A percentile compares a stretch with the other conserved stretches of the same genome.
Conservation (phyloP, 2,329 filamentous ascomycete genomes). For the Paraphaeosphaeria sporulosa region DNA sequence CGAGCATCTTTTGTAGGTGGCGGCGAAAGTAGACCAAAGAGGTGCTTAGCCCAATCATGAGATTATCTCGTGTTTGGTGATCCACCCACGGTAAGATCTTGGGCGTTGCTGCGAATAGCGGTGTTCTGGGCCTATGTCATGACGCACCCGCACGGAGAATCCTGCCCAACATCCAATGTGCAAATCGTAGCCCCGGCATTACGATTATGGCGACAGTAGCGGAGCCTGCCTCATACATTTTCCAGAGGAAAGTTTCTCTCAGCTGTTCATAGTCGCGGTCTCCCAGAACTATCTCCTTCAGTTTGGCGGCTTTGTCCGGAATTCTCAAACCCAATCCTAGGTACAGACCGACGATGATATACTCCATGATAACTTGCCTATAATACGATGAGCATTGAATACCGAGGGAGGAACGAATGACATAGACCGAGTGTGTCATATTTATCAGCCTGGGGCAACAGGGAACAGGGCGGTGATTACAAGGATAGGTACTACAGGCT, state of each 20-base stretch:
- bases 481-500: not conserved
- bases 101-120: not conserved
- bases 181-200: constrained; percentile 41
- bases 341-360: constrained; percentile 43
- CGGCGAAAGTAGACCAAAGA: too few relatives aligned
- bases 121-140: not conserved
- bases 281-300: constrained; percentile 35
- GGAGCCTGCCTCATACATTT: constrained; percentile 37
- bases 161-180: constrained; percentile 45
- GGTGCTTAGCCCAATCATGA: too few relatives aligned
- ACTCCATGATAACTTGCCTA: constrained; percentile 48
- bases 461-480: not conserved
- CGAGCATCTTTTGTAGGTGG: too few relatives aligned
- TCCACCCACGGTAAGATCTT: not conserved
- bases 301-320: constrained; percentile 39
- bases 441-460: not conserved
- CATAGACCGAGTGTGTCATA: not conserved
- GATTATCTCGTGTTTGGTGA: not conserved
- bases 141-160: constrained; percentile 25
- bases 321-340: constrained; percentile 40
- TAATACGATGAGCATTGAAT: not conserved
- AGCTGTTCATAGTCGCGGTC: constrained; percentile 33
- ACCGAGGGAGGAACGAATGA: not conserved
- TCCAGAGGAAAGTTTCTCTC: constrained; percentile 43
- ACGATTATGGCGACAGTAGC: constrained; percentile 39